These are phyloP conservation scores for Hibiscus trionum DNA, from an alignment of 345 rosid species.

Conservation along the genomic window DNA sequence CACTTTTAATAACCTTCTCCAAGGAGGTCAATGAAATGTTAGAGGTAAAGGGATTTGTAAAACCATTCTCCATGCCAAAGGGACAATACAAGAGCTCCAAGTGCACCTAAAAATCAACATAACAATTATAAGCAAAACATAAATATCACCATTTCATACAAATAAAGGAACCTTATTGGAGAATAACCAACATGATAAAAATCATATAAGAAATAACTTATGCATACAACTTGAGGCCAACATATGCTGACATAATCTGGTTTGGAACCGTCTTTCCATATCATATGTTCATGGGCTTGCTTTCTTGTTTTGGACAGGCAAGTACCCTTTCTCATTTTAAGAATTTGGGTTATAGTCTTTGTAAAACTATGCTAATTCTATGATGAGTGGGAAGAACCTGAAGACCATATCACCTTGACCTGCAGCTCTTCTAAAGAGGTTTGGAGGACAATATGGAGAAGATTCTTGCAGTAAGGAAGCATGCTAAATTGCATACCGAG, in stretches of 20 bases:
- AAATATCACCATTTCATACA: not conserved
- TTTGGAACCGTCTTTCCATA: not conserved
- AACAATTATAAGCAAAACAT: not conserved
- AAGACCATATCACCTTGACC: conserved; percentile 1
- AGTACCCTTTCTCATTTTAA: not conserved
- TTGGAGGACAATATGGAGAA: not conserved
- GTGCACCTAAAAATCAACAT: conserved; percentile 57
- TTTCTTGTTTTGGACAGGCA: not conserved
- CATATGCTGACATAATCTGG: not conserved
- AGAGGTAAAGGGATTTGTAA: conserved; percentile 51
- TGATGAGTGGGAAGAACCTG: not conserved
- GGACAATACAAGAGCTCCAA: conserved; percentile 88
- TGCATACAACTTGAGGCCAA: not conserved
- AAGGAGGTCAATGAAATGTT: conserved; percentile 68
- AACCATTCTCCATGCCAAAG: conserved; percentile 55
- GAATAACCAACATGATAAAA: not conserved
- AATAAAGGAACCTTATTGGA: not conserved
- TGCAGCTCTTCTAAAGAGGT: not conserved
- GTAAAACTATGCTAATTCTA: not conserved
- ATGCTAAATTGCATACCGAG: not conserved
- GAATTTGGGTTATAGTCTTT: not conserved
- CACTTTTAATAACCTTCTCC: conserved; percentile 77
- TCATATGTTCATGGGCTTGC: not conserved
- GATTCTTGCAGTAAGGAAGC: not conserved
- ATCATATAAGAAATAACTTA: not conserved